phyloP scores from a whole-genome alignment of 306 rosid species.

The Cyclanthera cordifolia region DNA sequence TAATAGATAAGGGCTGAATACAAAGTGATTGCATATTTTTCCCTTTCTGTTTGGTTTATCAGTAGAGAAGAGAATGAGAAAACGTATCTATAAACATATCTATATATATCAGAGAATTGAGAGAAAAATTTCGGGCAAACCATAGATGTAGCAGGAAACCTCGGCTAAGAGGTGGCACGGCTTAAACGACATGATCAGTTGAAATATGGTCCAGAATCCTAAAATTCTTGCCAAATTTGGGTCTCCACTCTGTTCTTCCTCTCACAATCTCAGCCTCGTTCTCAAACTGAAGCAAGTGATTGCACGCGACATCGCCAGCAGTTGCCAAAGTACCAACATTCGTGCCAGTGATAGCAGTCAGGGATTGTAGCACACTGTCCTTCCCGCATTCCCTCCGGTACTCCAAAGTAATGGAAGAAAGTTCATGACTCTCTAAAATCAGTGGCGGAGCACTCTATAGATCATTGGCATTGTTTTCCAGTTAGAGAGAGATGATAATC shows the following conservation, averaged over 20 bases:
- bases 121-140: slow-evolving; percentile 2
- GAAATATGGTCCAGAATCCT: slow-evolving; percentile 33
- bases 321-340: slow-evolving; percentile 37
- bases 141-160: background rate
- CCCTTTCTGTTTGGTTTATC: background rate
- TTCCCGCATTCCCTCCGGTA: slow-evolving; percentile 92
- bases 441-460: slow-evolving; percentile 79
- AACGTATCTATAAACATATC: background rate
- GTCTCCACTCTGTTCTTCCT: slow-evolving; percentile 87
- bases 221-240: slow-evolving; percentile 44
- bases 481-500: background rate
- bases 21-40: background rate
- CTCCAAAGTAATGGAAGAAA: slow-evolving; percentile 60
- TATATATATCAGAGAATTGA: background rate
- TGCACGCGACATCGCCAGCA: slow-evolving; percentile 49
- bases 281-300: slow-evolving; percentile 84
- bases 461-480: background rate
- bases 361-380: slow-evolving; percentile 84
- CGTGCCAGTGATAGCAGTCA: slow-evolving; percentile 46
- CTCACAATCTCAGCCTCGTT: slow-evolving; percentile 79
- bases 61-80: background rate
- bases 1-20: background rate
- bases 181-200: slow-evolving; percentile 13
- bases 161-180: background rate
- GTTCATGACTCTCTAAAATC: slow-evolving; percentile 87